phyloP scores from a whole-genome alignment of 192 early-diverging fungal species.

The Coemansia sp. region DNA sequence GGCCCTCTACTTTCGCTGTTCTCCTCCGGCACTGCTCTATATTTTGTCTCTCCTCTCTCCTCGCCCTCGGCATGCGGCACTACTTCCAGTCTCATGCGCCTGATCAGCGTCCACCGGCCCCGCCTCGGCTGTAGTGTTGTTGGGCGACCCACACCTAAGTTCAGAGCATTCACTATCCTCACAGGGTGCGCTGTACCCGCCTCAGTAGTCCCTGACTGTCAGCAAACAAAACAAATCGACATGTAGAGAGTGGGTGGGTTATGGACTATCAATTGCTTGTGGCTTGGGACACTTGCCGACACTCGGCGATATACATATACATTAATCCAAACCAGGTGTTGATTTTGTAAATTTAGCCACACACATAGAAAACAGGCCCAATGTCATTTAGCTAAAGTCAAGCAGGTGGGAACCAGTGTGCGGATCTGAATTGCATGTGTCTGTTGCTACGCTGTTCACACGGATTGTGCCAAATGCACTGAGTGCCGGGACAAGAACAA shows the following conservation, averaged over 20 bases:
- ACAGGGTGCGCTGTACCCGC: no score
- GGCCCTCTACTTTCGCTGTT: no score
- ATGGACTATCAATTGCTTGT: neutral
- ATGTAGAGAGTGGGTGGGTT: neutral
- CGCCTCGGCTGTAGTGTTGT: no score
- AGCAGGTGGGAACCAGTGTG: neutral
- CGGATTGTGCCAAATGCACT: conserved; percentile 7
- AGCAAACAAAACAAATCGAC: neutral
- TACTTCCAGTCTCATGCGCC: no score
- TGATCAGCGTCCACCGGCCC: no score
- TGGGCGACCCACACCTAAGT: no score
- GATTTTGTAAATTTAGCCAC: neutral
- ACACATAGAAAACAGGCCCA: neutral
- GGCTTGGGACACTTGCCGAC: neutral
- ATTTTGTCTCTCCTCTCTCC: no score
- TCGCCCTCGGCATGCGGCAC: no score
- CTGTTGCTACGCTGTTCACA: neutral
- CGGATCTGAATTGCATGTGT: neutral
- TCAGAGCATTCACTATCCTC: no score
- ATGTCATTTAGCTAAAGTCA: neutral
- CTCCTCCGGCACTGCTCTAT: no score
- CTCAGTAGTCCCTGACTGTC: no score
- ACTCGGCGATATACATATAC: neutral
- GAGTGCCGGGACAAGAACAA: conserved; percentile 3
- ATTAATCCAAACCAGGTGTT: neutral